Conservation (phyloP, 768 basidiomycete genomes). For the Suillus subalutaceus region DNA sequence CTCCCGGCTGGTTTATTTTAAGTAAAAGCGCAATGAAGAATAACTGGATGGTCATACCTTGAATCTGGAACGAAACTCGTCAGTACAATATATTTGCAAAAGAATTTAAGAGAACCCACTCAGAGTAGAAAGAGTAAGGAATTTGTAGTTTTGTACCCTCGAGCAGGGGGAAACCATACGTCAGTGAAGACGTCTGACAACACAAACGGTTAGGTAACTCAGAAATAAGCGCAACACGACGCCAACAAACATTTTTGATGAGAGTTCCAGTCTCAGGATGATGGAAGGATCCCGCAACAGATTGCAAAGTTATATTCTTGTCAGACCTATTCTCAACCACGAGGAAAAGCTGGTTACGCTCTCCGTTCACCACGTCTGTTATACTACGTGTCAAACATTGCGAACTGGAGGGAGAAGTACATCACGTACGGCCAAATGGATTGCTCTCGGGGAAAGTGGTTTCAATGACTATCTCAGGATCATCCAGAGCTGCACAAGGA, state of each 20-base stretch:
- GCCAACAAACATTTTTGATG: slow-evolving; percentile 69
- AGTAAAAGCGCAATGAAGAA: slow-evolving; percentile 8
- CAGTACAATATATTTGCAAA: slow-evolving; percentile 17
- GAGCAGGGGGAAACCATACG: slow-evolving; percentile 55
- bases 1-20: slow-evolving; percentile 58
- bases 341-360: slow-evolving; percentile 68
- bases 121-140: slow-evolving; percentile 78
- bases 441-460: slow-evolving; percentile 74
- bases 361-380: slow-evolving; percentile 83
- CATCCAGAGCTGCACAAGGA: slow-evolving; percentile 30
- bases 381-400: slow-evolving; percentile 2
- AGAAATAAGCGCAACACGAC: neutral
- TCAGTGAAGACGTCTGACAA: slow-evolving; percentile 57
- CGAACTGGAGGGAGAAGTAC: neutral
- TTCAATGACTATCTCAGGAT: slow-evolving; percentile 55
- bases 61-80: slow-evolving; percentile 45
- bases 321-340: slow-evolving; percentile 77
- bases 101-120: slow-evolving; percentile 51
- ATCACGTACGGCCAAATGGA: slow-evolving; percentile 71
- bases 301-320: slow-evolving; percentile 68
- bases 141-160: slow-evolving; percentile 62
- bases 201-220: slow-evolving; percentile 4
- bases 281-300: slow-evolving; percentile 68
- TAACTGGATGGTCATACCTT: slow-evolving; percentile 45
- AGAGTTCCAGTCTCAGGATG: slow-evolving; percentile 63